phyloP scores from a whole-genome alignment of 176 grass and related monocot species.

The Musa schizocarpa region DNA sequence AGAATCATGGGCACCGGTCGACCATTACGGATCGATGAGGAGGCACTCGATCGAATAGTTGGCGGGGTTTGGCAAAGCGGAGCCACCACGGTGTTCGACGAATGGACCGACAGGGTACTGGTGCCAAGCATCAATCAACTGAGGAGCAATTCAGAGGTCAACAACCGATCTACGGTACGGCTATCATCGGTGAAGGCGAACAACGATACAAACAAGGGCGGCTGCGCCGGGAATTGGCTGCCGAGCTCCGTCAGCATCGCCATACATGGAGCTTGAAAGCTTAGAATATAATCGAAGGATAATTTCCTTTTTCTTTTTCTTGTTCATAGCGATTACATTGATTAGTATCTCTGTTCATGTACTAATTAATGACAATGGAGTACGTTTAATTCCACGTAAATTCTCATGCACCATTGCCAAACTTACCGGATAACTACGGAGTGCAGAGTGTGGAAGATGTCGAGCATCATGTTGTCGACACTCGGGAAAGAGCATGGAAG shows the following conservation, averaged over 20 bases:
- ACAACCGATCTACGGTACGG: conserved; percentile 20
- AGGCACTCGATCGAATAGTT: conserved; percentile 62
- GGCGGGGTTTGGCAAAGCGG: conserved; percentile 48
- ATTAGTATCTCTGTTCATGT: too few species aligned
- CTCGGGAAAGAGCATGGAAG: not conserved
- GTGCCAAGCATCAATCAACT: conserved; percentile 52
- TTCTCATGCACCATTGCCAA: too few species aligned
- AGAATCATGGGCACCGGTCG: conserved; percentile 29
- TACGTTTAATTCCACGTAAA: too few species aligned
- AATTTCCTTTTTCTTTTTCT: too few species aligned
- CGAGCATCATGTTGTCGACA: too few species aligned
- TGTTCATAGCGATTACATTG: too few species aligned
- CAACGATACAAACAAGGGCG: conserved; percentile 4
- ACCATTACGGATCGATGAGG: conserved; percentile 67
- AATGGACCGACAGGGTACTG: conserved; percentile 54
- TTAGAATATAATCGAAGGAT: not conserved
- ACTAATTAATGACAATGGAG: too few species aligned
- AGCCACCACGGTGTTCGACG: conserved; percentile 49
- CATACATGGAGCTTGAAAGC: conserved; percentile 36
- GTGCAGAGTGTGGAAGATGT: too few species aligned
- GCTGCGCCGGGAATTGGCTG: conserved; percentile 13
- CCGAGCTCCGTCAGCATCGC: conserved; percentile 33
- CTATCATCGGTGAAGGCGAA: conserved; percentile 33
- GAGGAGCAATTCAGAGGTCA: conserved; percentile 40
- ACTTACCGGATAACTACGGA: too few species aligned